Conservation (phyloP, 140 eudicot genomes). For the Stevia rebaudiana region DNA sequence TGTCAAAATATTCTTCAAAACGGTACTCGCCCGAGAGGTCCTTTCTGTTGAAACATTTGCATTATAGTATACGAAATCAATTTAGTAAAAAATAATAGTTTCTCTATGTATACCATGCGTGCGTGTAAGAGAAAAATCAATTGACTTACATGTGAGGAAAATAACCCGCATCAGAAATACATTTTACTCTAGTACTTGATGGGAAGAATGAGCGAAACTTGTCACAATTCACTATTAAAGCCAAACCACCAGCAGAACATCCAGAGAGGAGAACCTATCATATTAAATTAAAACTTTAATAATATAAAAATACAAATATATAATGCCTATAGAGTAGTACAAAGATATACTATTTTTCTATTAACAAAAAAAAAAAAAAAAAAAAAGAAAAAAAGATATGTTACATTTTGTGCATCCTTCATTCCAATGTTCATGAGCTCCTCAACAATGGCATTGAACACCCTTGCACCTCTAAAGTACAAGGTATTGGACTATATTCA, state of each 20-base stretch:
- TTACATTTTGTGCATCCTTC: slow-evolving; percentile 49
- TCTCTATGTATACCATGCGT: neutral
- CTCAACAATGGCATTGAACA: slow-evolving; percentile 46
- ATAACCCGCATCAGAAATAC: slow-evolving; percentile 44
- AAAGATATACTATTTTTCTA: neutral
- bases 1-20: slow-evolving; percentile 20
- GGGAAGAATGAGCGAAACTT: slow-evolving; percentile 35
- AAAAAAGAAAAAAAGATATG: too few relatives aligned
- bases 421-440: slow-evolving; percentile 50
- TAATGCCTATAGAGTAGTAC: neutral
- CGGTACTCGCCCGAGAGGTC: slow-evolving; percentile 31
- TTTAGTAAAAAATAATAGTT: neutral
- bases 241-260: slow-evolving; percentile 61
- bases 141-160: slow-evolving; percentile 41
- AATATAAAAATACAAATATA: neutral
- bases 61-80: neutral
- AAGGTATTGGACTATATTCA: slow-evolving; percentile 29
- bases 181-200: slow-evolving; percentile 37
- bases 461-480: slow-evolving; percentile 57
- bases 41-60: slow-evolving; percentile 22
- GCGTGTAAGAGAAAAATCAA: neutral
- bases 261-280: slow-evolving; percentile 42
- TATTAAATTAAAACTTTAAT: neutral
- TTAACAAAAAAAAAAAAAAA: too few relatives aligned
- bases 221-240: slow-evolving; percentile 43